A percentile compares a stretch with the other conserved stretches of the same genome.
Evolutionary conservation across 2,329 filamentous ascomycete genomes (phyloP).

Genomic region (Neonectria coccinea): DNA sequence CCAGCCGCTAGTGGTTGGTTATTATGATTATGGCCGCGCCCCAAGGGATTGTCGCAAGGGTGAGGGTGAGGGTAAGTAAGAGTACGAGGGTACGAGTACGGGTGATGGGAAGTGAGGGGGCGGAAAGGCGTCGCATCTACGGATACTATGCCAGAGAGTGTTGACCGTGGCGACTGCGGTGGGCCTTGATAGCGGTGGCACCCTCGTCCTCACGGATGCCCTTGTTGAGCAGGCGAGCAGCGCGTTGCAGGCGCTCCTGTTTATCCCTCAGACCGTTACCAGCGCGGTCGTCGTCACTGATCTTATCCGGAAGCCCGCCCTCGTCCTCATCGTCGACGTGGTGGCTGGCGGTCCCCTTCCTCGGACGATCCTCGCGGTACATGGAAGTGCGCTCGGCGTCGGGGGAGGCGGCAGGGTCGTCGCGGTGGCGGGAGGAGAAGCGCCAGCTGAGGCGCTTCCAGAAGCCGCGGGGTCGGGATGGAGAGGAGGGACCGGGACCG

Average conservation of each 20-base stretch:
- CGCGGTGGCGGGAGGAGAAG: constrained; percentile 31
- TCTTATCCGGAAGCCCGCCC: constrained; percentile 41
- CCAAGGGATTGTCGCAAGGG: constrained; percentile 32
- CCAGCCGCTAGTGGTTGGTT: constrained; percentile 30
- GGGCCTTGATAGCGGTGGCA: constrained; percentile 19
- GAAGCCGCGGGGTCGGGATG: constrained; percentile 36
- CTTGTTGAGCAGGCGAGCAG: constrained; percentile 53
- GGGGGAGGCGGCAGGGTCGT: constrained; percentile 14
- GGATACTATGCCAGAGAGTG: constrained; percentile 21
- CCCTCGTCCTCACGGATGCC: constrained; percentile 28
- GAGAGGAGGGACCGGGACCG: constrained; percentile 28
- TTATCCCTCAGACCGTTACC: constrained; percentile 50
- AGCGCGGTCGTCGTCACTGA: constrained; percentile 35
- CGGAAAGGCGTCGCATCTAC: not conserved
- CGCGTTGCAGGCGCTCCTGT: constrained; percentile 55
- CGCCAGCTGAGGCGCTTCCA: constrained; percentile 47
- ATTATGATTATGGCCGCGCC: constrained; percentile 39
- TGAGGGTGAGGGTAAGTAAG: constrained; percentile 3
- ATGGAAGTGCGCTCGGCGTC: constrained; percentile 50
- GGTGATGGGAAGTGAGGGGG: constrained; percentile 1
- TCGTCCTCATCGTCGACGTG: constrained; percentile 39
- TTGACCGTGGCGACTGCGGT: constrained; percentile 20
- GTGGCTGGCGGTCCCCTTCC: constrained; percentile 28
- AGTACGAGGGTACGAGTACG: constrained; percentile 6
- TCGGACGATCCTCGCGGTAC: constrained; percentile 47